phyloP scores from a whole-genome alignment of 2,329 filamentous ascomycete species.

The Neonectria coccinea region DNA sequence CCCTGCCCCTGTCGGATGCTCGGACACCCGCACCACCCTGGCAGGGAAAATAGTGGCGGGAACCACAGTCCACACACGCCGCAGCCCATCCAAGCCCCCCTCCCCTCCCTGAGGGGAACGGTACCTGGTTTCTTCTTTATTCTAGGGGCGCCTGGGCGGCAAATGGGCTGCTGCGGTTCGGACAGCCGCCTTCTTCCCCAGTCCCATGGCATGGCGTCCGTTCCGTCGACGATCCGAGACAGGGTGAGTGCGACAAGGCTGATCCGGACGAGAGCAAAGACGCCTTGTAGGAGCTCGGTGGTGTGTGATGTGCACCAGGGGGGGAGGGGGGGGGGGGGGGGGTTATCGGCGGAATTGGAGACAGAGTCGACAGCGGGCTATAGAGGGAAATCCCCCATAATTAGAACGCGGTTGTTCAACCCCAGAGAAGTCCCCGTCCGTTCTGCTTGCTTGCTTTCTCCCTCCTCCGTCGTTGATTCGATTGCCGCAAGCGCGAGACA shows the following conservation, averaged over 20 bases:
- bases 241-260: neutral
- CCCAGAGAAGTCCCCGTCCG: neutral
- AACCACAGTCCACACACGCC: slow-evolving; percentile 40
- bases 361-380: neutral
- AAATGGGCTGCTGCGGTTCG: slow-evolving; percentile 15
- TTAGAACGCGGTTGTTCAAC: neutral
- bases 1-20: slow-evolving; percentile 34
- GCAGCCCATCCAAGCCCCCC: slow-evolving; percentile 45
- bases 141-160: slow-evolving; percentile 32
- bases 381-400: neutral
- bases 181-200: slow-evolving; percentile 6
- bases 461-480: slow-evolving; percentile 22
- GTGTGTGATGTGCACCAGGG: neutral
- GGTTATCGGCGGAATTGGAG: slow-evolving; percentile 1
- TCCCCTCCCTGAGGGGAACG: slow-evolving; percentile 38
- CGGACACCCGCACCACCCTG: slow-evolving; percentile 38
- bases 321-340: neutral
- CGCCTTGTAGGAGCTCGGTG: neutral
- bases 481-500: slow-evolving; percentile 28
- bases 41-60: slow-evolving; percentile 42
- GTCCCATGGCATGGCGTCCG: neutral
- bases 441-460: neutral
- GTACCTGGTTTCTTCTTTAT: slow-evolving; percentile 34
- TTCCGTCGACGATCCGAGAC: neutral
- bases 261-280: neutral